Percentiles rank a stretch among this genome's conserved stretches.
phyloP scores from a whole-genome alignment of 805 yeast species.

The Suhomyces sp. region DNA sequence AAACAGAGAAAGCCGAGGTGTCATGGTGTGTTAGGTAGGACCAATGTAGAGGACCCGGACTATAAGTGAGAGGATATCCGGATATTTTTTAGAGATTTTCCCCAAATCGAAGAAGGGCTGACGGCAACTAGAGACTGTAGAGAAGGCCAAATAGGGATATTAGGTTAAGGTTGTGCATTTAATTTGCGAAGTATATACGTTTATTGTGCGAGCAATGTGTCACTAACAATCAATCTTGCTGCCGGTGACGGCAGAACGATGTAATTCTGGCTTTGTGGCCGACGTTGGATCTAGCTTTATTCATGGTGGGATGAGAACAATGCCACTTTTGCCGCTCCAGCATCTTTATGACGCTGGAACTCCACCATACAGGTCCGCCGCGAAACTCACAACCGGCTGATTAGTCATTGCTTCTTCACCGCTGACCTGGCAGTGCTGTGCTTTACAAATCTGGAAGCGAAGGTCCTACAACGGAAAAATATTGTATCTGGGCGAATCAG shows the following conservation, averaged over 20 bases:
- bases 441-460: not conserved
- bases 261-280: not conserved
- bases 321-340: not conserved
- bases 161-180: not conserved
- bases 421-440: not conserved
- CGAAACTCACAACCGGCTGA: not conserved
- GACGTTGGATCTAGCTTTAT: not conserved
- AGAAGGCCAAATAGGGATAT: not conserved
- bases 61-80: not conserved
- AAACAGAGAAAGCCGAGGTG: too few relatives aligned
- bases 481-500: not conserved
- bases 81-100: not conserved
- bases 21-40: not conserved
- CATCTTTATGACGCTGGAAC: not conserved
- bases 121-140: not conserved
- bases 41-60: not conserved
- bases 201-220: not conserved
- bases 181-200: not conserved
- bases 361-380: not conserved
- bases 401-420: not conserved
- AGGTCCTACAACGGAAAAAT: not conserved
- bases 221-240: not conserved
- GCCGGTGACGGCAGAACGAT: not conserved
- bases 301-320: not conserved
- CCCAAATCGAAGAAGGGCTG: not conserved